Evolutionary conservation across 2,329 filamentous ascomycete genomes (phyloP).

Genomic region (Apiospora saccharicola): DNA sequence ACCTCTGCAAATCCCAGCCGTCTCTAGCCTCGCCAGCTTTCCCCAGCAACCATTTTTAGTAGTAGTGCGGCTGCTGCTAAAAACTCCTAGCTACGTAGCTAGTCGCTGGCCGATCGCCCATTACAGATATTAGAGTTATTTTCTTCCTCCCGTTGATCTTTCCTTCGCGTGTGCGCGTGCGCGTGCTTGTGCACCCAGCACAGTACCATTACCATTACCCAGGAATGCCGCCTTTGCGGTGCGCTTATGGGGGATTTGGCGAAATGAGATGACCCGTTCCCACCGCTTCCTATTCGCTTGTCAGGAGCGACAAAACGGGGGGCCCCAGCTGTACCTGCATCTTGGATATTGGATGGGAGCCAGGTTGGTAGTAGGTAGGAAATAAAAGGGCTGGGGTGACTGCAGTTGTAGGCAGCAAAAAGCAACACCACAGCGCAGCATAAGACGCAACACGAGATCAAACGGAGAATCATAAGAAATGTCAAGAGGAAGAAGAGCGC

Average conservation of each 20-base stretch:
- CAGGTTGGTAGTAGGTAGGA: not conserved
- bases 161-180: not conserved
- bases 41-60: not conserved
- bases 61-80: not conserved
- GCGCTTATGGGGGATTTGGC: not conserved
- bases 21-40: not conserved
- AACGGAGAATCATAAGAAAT: not conserved
- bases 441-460: not conserved
- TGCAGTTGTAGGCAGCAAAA: not conserved
- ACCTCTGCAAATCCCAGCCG: not conserved
- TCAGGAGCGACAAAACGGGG: not conserved
- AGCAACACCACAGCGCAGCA: not conserved
- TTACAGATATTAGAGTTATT: constrained; percentile 8
- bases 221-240: not conserved
- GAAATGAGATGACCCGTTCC: constrained; percentile 5
- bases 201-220: not conserved
- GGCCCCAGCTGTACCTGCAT: not conserved
- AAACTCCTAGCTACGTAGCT: not conserved
- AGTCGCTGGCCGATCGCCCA: constrained; percentile 7
- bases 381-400: constrained; percentile 3
- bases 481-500: not conserved
- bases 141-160: constrained; percentile 16
- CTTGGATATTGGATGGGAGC: no score
- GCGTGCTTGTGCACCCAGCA: not conserved
- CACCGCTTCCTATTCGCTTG: not conserved